Percentiles rank a stretch among this genome's conserved stretches.
These are phyloP conservation scores for Psophocarpus tetragonolobus DNA, from an alignment of 306 rosid species.

Conservation along the genomic window DNA sequence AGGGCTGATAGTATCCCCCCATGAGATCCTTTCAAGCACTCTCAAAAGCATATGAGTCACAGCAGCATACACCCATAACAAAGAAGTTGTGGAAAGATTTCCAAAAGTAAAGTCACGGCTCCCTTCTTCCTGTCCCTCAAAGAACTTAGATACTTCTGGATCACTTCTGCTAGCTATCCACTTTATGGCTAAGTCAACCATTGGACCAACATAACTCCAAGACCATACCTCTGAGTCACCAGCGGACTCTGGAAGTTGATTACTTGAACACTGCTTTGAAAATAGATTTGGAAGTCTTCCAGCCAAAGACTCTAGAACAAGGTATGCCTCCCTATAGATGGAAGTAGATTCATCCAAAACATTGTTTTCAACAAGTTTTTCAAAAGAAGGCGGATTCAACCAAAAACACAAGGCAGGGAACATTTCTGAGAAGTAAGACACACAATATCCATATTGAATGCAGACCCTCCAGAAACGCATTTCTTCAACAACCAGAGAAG, in stretches of 20 bases:
- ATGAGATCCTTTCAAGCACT: constrained; percentile 70
- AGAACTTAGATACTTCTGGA: constrained; percentile 52
- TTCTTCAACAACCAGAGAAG: constrained; percentile 84
- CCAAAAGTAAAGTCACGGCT: constrained; percentile 27
- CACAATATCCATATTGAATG: constrained; percentile 80
- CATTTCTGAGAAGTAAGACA: constrained; percentile 68
- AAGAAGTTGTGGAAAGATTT: constrained; percentile 47
- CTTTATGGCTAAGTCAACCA: constrained; percentile 81
- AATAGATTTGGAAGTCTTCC: constrained; percentile 73
- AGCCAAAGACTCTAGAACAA: constrained; percentile 81
- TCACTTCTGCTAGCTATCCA: constrained; percentile 78
- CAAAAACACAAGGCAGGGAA: constrained; percentile 81
- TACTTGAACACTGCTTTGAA: constrained; percentile 52
- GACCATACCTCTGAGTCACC: constrained; percentile 74
- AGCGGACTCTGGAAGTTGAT: constrained; percentile 38
- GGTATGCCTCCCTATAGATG: constrained; percentile 77
- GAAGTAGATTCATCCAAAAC: constrained; percentile 68
- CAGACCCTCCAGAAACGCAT: constrained; percentile 92
- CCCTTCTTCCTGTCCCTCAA: constrained; percentile 44
- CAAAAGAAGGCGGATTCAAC: constrained; percentile 77
- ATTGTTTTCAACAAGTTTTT: constrained; percentile 53
- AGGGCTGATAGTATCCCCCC: constrained; percentile 47
- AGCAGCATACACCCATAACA: constrained; percentile 85
- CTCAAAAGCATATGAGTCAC: constrained; percentile 65
- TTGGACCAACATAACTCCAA: constrained; percentile 88